Conservation (phyloP, 202 grass and related monocot genomes). For the Alloteropsis angusta region DNA sequence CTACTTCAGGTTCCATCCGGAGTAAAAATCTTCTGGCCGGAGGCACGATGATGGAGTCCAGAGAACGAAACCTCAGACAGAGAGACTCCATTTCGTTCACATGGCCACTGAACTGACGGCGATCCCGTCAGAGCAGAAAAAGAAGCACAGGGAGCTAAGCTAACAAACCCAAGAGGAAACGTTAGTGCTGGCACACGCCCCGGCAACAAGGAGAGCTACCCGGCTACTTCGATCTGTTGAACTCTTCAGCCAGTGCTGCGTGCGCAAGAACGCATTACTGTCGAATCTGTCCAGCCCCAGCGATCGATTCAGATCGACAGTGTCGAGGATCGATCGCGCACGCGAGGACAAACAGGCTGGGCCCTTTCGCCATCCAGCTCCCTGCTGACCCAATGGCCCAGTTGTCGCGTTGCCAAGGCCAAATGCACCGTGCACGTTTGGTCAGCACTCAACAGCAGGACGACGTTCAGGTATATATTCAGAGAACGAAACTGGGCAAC, state of each 20-base stretch:
- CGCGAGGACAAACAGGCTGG: too few species aligned
- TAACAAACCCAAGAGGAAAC: not conserved
- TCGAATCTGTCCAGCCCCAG: not conserved
- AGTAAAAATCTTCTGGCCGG: not conserved
- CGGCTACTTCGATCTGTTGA: not conserved
- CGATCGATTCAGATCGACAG: not conserved
- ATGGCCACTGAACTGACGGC: not conserved
- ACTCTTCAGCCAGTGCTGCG: not conserved
- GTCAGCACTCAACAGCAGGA: too few species aligned
- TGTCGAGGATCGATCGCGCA: not conserved
- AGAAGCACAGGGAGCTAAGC: not conserved
- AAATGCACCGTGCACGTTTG: not conserved
- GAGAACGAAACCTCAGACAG: not conserved
- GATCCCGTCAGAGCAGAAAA: not conserved
- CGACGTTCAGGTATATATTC: too few species aligned
- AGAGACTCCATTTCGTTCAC: not conserved
- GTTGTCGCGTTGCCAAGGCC: not conserved
- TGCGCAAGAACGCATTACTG: conserved; percentile 30
- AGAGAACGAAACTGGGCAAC: too few species aligned
- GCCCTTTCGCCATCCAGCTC: too few species aligned
- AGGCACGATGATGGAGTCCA: conserved; percentile 20
- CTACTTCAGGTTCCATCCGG: not conserved
- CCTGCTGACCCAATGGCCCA: not conserved
- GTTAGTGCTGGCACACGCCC: conserved; percentile 3
- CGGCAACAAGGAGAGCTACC: not conserved